Evolutionary conservation across 257 asterid genomes (phyloP), one percentile per base, ranked within the genome.

Genomic region (Penstemon newberryi): DNA sequence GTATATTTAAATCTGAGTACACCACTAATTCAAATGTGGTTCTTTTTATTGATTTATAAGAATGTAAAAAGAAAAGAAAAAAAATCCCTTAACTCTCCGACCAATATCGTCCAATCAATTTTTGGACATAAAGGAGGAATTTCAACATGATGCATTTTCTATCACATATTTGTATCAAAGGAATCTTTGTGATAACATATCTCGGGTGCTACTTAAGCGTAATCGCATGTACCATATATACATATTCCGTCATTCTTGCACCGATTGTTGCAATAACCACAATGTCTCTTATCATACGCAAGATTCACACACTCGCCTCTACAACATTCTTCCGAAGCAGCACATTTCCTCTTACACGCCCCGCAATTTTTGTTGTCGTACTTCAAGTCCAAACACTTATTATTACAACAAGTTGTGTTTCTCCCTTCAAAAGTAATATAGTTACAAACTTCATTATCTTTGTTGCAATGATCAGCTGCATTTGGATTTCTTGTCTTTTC

Each of bases 401-500:
- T 86, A 51, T 81, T 86, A 64, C 94, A 86, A 33, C 96, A 86
- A 3, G 91, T 89, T 12, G 89, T 57, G 62, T 84, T 81, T n/a
- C 73, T 66, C 0, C 86, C 87, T 60, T 69, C 82, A 11, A 67
- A 3, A 25, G 33, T 25, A 0, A 54, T 43, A 49, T 66, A 11
- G 73, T 64, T 19, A 60, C 96, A 89, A 3, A 75, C 18, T 41
- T 79, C 85, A 13, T 78, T 51, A 50, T 89, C 91, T 39, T 77
- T 83, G 38, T 60, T 33, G 75, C 96, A 86, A 3, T 82, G 93
- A 36, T 82, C 90, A 0, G 89, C 89, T 0, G 89, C 89, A 46
- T 84, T 76, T 1, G 88, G 88, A 70, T 89, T 86, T 60, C 15
- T 72, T 9, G 56, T 82, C 44, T 76, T 62, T n/a, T 73, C 63